Evolutionary conservation across 129 eudicot genomes (phyloP), one percentile per base, ranked within the genome.

Genomic region (Flaveria brownii): DNA sequence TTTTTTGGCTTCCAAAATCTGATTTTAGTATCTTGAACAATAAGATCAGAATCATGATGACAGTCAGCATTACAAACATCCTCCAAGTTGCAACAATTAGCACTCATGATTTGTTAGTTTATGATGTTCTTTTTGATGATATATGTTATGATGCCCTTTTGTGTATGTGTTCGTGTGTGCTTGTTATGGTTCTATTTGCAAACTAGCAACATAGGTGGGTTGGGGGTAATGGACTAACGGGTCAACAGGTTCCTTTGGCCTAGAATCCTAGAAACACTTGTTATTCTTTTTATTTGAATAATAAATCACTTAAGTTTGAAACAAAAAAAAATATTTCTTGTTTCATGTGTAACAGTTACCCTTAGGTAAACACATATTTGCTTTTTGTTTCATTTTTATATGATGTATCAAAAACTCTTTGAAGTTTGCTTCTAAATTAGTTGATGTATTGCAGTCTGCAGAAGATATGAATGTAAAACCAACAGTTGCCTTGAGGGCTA

Each of bases 401-500:
- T 30, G 36, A 30, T 30, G 36, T 30, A 4, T 30, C 36, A 30
- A 74, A 43, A 61, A 11, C 69, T 33, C n/a, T 13, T 63, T 28
- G 15, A 3, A 2, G 11, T 55, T 68, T 20, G 9, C 41, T 60
- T 16, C 60, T 74, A 63, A 66, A 33, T 12, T 51, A 12, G 56
- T 50, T 11, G 56, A 46, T 51, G 13, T 42, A 71, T 70, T 82
- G 79, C 88, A 84, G 92, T 73, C 46, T 16, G 60, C 51, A 42
- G 36, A 77, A 71, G 69, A 63, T 23, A 93, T 93, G 98, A 68
- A 69, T 30, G 75, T 93, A 68, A 93, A 90, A 82, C 97, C 97
- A 47, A 85, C 97, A 11, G 98, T 93, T 55, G 98, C 96, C 78
- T 72, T 93, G 39, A 93, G 98, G 85, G 98, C 97, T 68, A 83